Evolutionary conservation across 73 alveolate species (phyloP).

Genomic region (Strombidium stylifer): DNA sequence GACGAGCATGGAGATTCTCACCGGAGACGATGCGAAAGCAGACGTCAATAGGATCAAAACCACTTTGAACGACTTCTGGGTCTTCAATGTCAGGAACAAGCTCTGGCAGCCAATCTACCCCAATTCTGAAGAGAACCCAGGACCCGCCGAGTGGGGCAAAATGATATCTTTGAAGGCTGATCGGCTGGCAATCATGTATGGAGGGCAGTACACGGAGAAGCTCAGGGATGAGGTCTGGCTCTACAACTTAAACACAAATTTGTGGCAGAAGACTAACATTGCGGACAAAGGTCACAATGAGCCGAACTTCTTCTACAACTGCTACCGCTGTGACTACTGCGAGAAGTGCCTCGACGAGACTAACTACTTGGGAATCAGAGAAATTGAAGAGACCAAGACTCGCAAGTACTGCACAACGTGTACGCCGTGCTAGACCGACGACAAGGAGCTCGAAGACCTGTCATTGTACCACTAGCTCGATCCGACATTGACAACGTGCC

Average conservation of each 20-base stretch:
- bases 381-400: background rate
- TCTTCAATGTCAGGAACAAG: slow-evolving; percentile 13
- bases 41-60: background rate
- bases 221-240: slow-evolving; percentile 57
- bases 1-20: background rate
- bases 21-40: background rate
- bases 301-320: no score
- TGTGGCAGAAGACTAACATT: slow-evolving; percentile 50
- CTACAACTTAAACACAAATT: slow-evolving; percentile 58
- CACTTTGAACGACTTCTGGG: slow-evolving; percentile 59
- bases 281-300: background rate
- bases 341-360: background rate
- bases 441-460: background rate
- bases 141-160: slow-evolving; percentile 31
- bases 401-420: slow-evolving; percentile 19
- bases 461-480: no score
- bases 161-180: slow-evolving; percentile 53
- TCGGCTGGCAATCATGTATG: slow-evolving; percentile 51
- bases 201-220: slow-evolving; percentile 58
- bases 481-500: no score
- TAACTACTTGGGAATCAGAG: background rate
- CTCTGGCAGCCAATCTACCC: slow-evolving; percentile 50
- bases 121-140: slow-evolving; percentile 47
- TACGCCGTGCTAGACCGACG: background rate
- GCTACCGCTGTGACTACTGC: slow-evolving; percentile 5